Conservation (phyloP, 2,329 filamentous ascomycete genomes). For the Xylariaceae sp. region DNA sequence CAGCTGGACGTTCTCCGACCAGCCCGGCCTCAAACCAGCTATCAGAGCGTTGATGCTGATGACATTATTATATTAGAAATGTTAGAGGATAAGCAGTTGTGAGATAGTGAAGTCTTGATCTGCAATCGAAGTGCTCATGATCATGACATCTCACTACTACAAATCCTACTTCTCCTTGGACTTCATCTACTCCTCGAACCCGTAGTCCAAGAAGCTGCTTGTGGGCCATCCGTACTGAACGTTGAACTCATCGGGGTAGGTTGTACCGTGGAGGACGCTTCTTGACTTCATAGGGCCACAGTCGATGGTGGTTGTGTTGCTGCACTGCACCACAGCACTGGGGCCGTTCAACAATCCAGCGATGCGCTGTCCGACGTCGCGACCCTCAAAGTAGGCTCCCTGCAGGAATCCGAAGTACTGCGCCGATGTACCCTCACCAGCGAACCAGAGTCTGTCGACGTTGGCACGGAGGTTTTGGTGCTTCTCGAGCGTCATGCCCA, state of each 20-base stretch:
- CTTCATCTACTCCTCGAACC: slow-evolving; percentile 17
- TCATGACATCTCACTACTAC: not conserved
- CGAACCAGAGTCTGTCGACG: slow-evolving; percentile 56
- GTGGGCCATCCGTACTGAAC: slow-evolving; percentile 35
- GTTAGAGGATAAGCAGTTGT: not conserved
- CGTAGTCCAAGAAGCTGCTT: slow-evolving; percentile 33
- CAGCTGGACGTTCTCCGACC: no score
- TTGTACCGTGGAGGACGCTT: slow-evolving; percentile 34
- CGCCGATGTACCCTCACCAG: slow-evolving; percentile 58
- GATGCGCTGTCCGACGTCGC: slow-evolving; percentile 42
- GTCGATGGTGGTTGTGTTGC: slow-evolving; percentile 23
- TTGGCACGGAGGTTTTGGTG: slow-evolving; percentile 66
- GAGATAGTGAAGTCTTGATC: not conserved
- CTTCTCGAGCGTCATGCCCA: slow-evolving; percentile 56
- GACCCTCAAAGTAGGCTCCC: slow-evolving; percentile 54
- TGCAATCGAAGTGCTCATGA: not conserved
- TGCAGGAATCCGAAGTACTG: slow-evolving; percentile 64
- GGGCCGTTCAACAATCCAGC: slow-evolving; percentile 33
- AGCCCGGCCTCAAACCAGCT: no score
- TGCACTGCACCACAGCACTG: slow-evolving; percentile 12
- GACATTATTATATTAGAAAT: not conserved
- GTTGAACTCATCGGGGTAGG: slow-evolving; percentile 31
- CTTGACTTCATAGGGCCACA: slow-evolving; percentile 30
- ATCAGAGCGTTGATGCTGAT: not conserved
- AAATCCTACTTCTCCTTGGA: not conserved